These are phyloP conservation scores for Scheffersomyces insectosa DNA, from an alignment of 1,139 yeast species.

Conservation along the genomic window DNA sequence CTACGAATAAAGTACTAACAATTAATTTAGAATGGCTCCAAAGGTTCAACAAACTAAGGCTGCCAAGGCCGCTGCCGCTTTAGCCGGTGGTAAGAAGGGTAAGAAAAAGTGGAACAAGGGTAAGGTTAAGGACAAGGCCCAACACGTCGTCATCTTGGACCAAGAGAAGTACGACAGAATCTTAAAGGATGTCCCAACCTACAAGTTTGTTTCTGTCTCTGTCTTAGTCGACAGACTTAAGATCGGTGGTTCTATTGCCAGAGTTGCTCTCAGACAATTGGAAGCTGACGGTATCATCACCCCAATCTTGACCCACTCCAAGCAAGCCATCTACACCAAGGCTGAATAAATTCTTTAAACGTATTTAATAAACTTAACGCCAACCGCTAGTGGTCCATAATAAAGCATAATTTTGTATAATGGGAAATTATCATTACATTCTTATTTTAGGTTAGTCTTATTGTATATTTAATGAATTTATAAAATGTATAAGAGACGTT, in stretches of 20 bases:
- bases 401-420: conserved; percentile 1
- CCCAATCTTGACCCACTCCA: conserved; percentile 93
- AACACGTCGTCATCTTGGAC: conserved; percentile 95
- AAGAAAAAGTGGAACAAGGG: conserved; percentile 99
- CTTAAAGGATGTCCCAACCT: conserved; percentile 98
- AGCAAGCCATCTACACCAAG: conserved; percentile 95
- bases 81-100: conserved; percentile 99
- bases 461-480: conserved; percentile 1
- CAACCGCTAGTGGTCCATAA: background rate
- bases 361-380: background rate
- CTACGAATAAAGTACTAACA: conserved; percentile 32
- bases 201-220: conserved; percentile 97
- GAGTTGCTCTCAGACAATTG: conserved; percentile 95
- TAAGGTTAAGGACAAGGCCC: conserved; percentile 99
- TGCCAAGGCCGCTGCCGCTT: conserved; percentile 99
- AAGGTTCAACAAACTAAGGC: conserved; percentile 99
- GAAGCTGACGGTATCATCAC: conserved; percentile 94
- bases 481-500: background rate
- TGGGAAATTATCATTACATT: conserved; percentile 1
- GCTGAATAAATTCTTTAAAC: conserved; percentile 40
- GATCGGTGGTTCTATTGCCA: conserved; percentile 98
- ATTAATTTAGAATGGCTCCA: conserved; percentile 81
- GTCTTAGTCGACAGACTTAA: conserved; percentile 98
- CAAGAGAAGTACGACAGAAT: conserved; percentile 99
- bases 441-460: conserved; percentile 1